Conservation (phyloP, 2,329 filamentous ascomycete genomes). For the Penicillium expansum region DNA sequence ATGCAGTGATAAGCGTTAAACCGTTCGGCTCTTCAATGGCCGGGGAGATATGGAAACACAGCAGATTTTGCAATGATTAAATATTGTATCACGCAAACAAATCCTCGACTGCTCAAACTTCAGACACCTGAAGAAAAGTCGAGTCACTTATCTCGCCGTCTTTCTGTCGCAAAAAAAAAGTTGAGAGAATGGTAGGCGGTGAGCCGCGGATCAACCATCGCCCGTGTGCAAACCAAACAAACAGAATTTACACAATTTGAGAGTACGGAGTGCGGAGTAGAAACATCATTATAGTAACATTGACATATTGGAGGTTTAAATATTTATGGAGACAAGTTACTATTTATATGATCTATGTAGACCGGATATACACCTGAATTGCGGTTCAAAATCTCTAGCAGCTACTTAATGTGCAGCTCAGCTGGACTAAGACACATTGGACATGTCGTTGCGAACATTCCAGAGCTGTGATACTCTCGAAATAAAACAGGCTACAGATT, state of each 20-base stretch:
- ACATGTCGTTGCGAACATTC: background rate
- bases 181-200: conserved; percentile 18
- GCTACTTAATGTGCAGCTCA: background rate
- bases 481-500: background rate
- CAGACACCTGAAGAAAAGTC: conserved; percentile 10
- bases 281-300: background rate
- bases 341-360: background rate
- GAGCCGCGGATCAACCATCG: conserved; percentile 11
- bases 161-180: conserved; percentile 22
- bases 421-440: background rate
- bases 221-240: conserved; percentile 26
- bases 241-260: conserved; percentile 10
- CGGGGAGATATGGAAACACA: background rate
- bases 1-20: conserved; percentile 12
- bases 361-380: no score
- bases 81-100: background rate
- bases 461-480: background rate
- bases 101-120: conserved; percentile 6
- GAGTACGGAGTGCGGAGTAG: no score
- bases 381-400: background rate
- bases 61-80: background rate
- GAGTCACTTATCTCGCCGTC: conserved; percentile 10
- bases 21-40: conserved; percentile 3
- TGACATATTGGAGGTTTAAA: background rate
- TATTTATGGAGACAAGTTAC: background rate